These are phyloP conservation scores for Argentina anserina DNA, from an alignment of 306 rosid genomes.

Conservation along the genomic window DNA sequence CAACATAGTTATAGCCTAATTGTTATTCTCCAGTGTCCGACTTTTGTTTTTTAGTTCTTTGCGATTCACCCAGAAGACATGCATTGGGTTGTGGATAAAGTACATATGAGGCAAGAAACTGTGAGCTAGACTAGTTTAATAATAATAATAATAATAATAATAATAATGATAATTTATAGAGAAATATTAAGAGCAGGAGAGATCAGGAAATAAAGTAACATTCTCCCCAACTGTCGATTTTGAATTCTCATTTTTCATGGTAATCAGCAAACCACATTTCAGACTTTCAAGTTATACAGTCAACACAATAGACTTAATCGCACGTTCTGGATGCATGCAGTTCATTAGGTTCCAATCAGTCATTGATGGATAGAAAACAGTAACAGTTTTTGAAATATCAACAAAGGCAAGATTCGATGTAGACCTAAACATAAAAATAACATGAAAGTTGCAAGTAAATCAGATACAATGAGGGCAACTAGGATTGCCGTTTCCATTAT, in stretches of 20 bases:
- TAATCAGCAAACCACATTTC: not conserved
- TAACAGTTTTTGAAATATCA: not conserved
- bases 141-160: too few species aligned
- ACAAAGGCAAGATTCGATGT: not conserved
- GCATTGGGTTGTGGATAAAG: not conserved
- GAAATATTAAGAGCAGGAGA: not conserved
- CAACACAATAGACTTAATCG: not conserved
- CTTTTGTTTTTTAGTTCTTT: not conserved
- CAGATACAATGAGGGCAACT: too few species aligned
- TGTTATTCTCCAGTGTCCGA: not conserved
- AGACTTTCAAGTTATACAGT: not conserved
- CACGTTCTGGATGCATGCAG: not conserved
- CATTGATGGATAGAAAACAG: constrained; percentile 5
- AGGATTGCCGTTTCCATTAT: too few species aligned
- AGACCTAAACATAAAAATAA: too few species aligned
- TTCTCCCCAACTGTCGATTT: not conserved
- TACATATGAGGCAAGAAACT: not conserved
- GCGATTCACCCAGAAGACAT: not conserved
- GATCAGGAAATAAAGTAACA: not conserved
- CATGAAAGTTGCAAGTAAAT: too few species aligned
- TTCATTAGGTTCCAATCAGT: not conserved
- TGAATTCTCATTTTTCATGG: not conserved
- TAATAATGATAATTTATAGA: too few species aligned
- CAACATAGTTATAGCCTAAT: not conserved
- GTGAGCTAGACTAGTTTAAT: not conserved